phyloP scores from a whole-genome alignment of 441 rosid species.

The Erodium moschatum region DNA sequence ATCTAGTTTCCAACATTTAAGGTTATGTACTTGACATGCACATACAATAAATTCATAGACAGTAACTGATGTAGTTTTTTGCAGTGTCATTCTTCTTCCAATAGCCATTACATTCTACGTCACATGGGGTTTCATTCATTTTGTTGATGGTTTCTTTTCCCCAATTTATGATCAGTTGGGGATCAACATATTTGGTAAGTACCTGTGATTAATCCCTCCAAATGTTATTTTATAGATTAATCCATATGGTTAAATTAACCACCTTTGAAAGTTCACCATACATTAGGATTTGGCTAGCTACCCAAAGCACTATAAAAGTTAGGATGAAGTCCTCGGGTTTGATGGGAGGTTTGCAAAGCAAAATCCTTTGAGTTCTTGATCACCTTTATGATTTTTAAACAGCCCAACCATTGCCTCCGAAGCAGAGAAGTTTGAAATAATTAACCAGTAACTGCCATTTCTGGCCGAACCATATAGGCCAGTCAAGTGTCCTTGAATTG shows the following conservation, averaged over 20 bases:
- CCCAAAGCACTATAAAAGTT: not conserved
- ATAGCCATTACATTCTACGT: slow-evolving; percentile 35
- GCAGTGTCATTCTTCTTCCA: slow-evolving; percentile 40
- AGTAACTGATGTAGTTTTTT: slow-evolving; percentile 2
- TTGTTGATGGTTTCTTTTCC: slow-evolving; percentile 42
- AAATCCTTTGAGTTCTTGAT: not conserved
- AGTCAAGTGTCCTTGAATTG: not conserved
- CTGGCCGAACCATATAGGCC: not conserved
- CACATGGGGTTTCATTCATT: slow-evolving; percentile 34
- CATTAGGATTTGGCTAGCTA: not conserved
- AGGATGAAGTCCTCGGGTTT: not conserved
- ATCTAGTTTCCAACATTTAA: not conserved
- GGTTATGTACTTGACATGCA: not conserved
- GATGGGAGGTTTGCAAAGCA: not conserved
- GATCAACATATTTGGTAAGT: slow-evolving; percentile 35
- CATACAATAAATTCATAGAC: not conserved
- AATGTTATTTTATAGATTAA: not conserved
- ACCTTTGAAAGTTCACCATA: not conserved
- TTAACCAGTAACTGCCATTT: not conserved
- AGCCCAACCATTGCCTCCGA: not conserved
- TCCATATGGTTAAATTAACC: not conserved
- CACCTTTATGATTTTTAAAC: not conserved
- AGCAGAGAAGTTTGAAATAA: not conserved
- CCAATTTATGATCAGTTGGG: slow-evolving; percentile 34
- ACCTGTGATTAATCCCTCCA: not conserved